A percentile compares a stretch with the other conserved stretches of the same genome.
These are phyloP conservation scores for Globisporangium barbulae DNA, from an alignment of 352 stramenopile species.

Conservation along the genomic window DNA sequence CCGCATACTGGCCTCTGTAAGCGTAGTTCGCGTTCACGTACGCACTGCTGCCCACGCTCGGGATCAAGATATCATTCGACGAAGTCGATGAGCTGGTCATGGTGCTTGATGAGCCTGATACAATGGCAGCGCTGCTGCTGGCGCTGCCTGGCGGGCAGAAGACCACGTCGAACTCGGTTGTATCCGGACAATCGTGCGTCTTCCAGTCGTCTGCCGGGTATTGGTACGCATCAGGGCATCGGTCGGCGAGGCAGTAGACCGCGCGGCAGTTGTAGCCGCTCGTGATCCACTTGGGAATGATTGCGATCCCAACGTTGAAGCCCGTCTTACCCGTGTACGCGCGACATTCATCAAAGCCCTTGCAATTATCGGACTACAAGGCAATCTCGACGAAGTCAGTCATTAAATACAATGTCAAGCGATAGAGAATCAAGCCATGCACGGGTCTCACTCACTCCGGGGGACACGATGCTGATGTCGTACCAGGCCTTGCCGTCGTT, in stretches of 20 bases:
- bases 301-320: conserved; percentile 38
- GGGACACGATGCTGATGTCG: conserved; percentile 15
- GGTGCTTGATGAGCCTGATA: not conserved
- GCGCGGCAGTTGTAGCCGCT: conserved; percentile 29
- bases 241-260: conserved; percentile 24
- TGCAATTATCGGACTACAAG: conserved; percentile 4
- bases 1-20: conserved; percentile 12
- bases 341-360: conserved; percentile 10
- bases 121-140: not conserved
- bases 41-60: conserved; percentile 6
- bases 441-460: not conserved
- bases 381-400: not conserved
- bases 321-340: conserved; percentile 23
- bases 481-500: conserved; percentile 18
- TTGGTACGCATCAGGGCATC: conserved; percentile 26
- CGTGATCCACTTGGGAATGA: conserved; percentile 25
- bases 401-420: not conserved
- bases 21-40: conserved; percentile 14
- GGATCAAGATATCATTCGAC: not conserved
- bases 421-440: no score
- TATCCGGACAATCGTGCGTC: conserved; percentile 21
- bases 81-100: not conserved
- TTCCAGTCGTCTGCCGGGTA: conserved; percentile 25
- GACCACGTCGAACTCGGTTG: conserved; percentile 16
- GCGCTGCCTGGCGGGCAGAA: conserved; percentile 28